Evolutionary conservation across 495 filamentous ascomycete species (phyloP), one percentile per base, ranked within the genome.

Genomic region (Podospora conica): DNA sequence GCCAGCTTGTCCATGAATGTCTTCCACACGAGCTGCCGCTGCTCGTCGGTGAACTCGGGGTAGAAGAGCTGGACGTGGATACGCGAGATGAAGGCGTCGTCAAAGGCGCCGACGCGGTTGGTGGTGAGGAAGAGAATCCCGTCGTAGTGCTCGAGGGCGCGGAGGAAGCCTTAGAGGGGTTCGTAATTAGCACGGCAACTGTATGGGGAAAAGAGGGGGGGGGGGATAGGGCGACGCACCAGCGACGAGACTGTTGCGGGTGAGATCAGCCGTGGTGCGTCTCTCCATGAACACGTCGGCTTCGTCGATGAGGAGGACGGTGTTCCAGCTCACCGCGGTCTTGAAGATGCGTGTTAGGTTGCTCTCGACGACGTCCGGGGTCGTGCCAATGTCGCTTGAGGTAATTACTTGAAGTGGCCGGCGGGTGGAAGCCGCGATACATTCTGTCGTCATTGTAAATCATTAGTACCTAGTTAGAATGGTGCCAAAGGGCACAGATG

Each of bases 111-210:
- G 3, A 86, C 77, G 3, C 84, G 75, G 68, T 87, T 88, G 0
- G 83, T 85, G 1, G 85, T 86, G 2, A 87, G 71, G 68, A 87
- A 85, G 0, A 87, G 74, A 22, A 87, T 84, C 4, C 85, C 85
- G 0, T 76, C 63, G 65, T 87, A 89, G 68, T 85, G 87, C 59
- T 88, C 86, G 0, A 88, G 74, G 0, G 78, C 75, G 1, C 86
- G 78, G 0, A 88, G 74, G 68, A 88, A 88, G 53, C 15, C 53
- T 54, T 29, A 9, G 28, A 10, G 53, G 53, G 18, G 1, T 12
- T 54, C 3, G 3, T 20, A 12, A 54, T n/a, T 15, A 54, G 18
- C 10, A n/a, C 15, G n/a, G n/a, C n/a, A n/a, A n/a, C n/a, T n/a
- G n/a, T n/a, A n/a, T n/a, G n/a, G n/a, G n/a, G n/a, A n/a, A n/a